Conservation (phyloP, 2,329 filamentous ascomycete genomes). For the Diaporthe vexans region DNA sequence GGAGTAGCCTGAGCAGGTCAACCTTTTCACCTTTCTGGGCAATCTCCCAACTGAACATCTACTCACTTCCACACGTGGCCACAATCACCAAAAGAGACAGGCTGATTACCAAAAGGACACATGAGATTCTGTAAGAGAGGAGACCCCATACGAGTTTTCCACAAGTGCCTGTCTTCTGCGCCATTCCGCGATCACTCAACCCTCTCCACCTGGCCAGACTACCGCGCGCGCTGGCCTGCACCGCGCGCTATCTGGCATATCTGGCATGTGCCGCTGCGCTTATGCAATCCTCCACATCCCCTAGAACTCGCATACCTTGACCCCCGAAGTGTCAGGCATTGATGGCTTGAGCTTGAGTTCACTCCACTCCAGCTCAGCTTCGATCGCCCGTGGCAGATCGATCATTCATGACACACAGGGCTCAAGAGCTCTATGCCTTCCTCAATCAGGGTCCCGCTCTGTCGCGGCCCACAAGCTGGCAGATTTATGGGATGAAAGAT, state of each 20-base stretch:
- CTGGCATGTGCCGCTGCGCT: not conserved
- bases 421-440: not conserved
- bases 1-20: too few species aligned
- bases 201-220: not conserved
- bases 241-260: not conserved
- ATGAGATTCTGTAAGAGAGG: too few species aligned
- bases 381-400: not conserved
- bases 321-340: not conserved
- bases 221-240: not conserved
- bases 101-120: too few species aligned
- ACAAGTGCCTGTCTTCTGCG: not conserved
- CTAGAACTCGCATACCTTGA: not conserved
- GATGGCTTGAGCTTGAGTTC: not conserved
- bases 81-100: too few species aligned
- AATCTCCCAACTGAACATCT: not conserved
- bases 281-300: not conserved
- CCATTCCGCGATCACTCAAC: not conserved
- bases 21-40: not conserved
- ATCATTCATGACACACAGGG: not conserved
- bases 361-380: slow-evolving; percentile 3
- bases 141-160: too few species aligned
- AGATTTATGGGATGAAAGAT: slow-evolving; percentile 29
- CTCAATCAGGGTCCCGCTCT: not conserved
- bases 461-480: not conserved
- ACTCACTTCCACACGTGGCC: too few species aligned